Evolutionary conservation across 2,329 filamentous ascomycete species (phyloP), one percentile per base, ranked within the genome.

Genomic region (Verticillium klebahnii): DNA sequence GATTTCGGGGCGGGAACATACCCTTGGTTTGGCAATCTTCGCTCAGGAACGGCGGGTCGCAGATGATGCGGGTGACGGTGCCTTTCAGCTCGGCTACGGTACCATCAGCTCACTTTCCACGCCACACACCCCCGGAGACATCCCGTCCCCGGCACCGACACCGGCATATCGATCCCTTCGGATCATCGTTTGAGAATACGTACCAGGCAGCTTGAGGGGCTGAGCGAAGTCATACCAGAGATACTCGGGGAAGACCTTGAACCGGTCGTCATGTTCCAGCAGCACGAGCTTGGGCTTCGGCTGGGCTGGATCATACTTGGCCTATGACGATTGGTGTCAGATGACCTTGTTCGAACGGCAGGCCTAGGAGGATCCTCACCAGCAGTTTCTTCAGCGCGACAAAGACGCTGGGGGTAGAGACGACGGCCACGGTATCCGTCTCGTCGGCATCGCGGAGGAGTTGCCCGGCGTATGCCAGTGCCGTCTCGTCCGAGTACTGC

Each of bases 11-110:
- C 23, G 15, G 45, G 17, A 3, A 69, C 75, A 67, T 68, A 89
- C 88, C 80, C 79, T 92, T 93, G 0, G 89, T 92, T 72, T 94
- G 90, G 71, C 91, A 94, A 70, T 94, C 90, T 64, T 90, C 84
- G 72, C 86, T 92, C 39, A 94, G 78, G 72, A 94, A 94, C 0
- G 91, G 91, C 9, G 91, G 91, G 70, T 95, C 91, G 67, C 84
- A 85, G 60, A 93, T 88, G 63, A 94, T 82, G 60, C 86, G 82
- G 73, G 92, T 88, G 56, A 89, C 84, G 23, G 75, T 78, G 23
- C 84, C 85, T 70, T 89, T 91, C 39, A 93, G 73, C 37, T 82
- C 73, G 14, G 72, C 80, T 83, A 6, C 25, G 37, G 32, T 25
- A 25, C 23, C 15, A 55, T 58, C 34, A 56, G 19, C 29, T 19